Conservation (phyloP, 129 eudicot genomes). For the Scalesia atractyloides region DNA sequence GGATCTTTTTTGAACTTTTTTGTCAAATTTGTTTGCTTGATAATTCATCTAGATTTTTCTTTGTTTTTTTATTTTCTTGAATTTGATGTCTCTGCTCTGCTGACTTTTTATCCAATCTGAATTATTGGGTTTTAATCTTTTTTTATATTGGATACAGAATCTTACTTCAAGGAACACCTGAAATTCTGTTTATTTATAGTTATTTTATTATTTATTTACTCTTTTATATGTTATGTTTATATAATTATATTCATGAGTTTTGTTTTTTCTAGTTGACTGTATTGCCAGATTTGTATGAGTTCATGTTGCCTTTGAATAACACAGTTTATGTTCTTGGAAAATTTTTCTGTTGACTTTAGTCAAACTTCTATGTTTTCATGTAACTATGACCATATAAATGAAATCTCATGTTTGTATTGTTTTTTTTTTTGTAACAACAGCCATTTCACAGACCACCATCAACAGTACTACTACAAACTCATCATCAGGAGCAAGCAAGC, state of each 20-base stretch:
- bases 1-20: not conserved
- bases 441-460: slow-evolving; percentile 42
- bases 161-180: slow-evolving; percentile 5
- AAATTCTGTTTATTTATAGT: not conserved
- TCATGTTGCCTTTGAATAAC: too few relatives aligned
- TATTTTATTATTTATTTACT: not conserved
- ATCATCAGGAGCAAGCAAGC: slow-evolving; percentile 38
- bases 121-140: not conserved
- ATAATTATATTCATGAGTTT: slow-evolving; percentile 4
- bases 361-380: not conserved
- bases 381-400: not conserved
- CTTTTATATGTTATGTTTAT: not conserved
- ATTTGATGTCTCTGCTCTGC: slow-evolving; percentile 17
- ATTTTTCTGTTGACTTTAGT: not conserved
- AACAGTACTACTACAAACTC: slow-evolving; percentile 37
- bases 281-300: too few relatives aligned
- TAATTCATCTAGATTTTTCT: not conserved
- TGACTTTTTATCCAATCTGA: not conserved
- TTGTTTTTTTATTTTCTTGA: slow-evolving; percentile 8
- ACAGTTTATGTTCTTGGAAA: not conserved
- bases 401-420: not conserved
- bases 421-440: slow-evolving; percentile 28
- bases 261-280: not conserved
- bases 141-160: not conserved
- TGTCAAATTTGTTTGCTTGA: not conserved